phyloP scores from a whole-genome alignment of 768 basidiomycete genomes.

The Amylocystis lapponica region DNA sequence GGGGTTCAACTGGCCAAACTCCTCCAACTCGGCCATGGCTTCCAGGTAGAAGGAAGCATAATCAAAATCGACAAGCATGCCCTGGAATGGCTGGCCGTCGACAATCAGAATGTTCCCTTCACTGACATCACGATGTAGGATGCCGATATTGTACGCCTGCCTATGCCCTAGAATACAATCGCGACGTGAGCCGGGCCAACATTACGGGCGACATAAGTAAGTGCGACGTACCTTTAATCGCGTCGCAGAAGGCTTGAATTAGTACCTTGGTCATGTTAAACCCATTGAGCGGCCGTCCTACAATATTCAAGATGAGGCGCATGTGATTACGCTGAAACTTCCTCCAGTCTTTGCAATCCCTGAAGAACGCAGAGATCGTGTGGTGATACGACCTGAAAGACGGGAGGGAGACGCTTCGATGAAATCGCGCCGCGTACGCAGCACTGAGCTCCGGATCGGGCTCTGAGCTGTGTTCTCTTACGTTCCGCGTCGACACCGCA shows the following conservation, averaged over 20 bases:
- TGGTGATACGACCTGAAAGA: background rate
- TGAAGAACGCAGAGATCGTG: background rate
- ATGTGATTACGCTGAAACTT: slow-evolving; percentile 8
- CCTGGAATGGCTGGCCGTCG: background rate
- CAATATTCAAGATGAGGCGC: slow-evolving; percentile 5
- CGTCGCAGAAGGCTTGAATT: slow-evolving; percentile 4
- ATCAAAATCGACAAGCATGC: slow-evolving; percentile 8
- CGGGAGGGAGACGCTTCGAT: background rate
- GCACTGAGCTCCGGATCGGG: background rate
- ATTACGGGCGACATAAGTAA: no score
- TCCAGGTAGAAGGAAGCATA: slow-evolving; percentile 1
- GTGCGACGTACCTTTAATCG: slow-evolving; percentile 3
- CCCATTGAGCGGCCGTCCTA: slow-evolving; percentile 5
- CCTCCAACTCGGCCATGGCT: background rate
- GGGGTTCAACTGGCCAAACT: background rate
- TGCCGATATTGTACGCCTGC: slow-evolving; percentile 2
- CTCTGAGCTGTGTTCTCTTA: background rate
- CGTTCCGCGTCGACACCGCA: background rate
- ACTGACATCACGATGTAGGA: slow-evolving; percentile 16
- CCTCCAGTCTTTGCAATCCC: background rate
- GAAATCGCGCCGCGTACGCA: background rate
- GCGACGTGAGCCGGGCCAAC: no score
- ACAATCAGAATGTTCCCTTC: slow-evolving; percentile 15
- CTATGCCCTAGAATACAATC: background rate
- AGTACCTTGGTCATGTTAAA: slow-evolving; percentile 7